Base-by-base conservation (phyloP, 2,329 filamentous ascomycete genomes). In the Ophiostoma piceae region DNA sequence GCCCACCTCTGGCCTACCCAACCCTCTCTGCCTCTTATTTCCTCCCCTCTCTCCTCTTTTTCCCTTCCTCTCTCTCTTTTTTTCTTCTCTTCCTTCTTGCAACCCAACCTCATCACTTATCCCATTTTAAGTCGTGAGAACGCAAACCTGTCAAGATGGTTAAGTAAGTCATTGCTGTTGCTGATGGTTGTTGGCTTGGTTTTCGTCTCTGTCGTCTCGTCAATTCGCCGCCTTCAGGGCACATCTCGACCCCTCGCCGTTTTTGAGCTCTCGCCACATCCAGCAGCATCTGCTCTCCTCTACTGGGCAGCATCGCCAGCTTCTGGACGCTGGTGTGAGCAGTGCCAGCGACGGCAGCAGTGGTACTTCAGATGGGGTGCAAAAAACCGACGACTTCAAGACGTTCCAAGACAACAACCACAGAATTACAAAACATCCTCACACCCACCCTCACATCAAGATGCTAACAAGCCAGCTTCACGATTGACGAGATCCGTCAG, bases 131-230 rank as follows among this genome's bases (percentile, higher is more conserved):
- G 51, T 68, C 69, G 69, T 70, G 74, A 75, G 74, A 75, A 76
- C 75, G 75, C 73, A 74, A 82, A 90, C 88, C 93, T 92, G 92
- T 85, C 90, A 97, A 93, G 83, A 99, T 99, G 95, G 95, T 99
- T 83, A 97, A 98, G 94, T 97, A 91, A 91, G 94, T 94, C 9
- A 67, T 26, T 11, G 11, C 16, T 41, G 16, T 62, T 67, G 22
- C 67, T 39, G 47, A 39, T 39, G 16, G 16, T 22, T 67, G 11
- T 26, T 14, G 32, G n/a, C 7, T 37, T 19, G 8, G 62, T 47
- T 22, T n/a, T 57, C 51, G n/a, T 22, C 47, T n/a, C 39, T 65
- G 19, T 19, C 12, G 19, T 32, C 26, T 35, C 57, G 26, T 62
- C 57, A 62, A 16, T 7, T n/a, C 22, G 26, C 57, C 26, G 26